These are phyloP conservation scores for Plasmodium vinckei DNA, from an alignment of 169 alveolate species.

Conservation along the genomic window DNA sequence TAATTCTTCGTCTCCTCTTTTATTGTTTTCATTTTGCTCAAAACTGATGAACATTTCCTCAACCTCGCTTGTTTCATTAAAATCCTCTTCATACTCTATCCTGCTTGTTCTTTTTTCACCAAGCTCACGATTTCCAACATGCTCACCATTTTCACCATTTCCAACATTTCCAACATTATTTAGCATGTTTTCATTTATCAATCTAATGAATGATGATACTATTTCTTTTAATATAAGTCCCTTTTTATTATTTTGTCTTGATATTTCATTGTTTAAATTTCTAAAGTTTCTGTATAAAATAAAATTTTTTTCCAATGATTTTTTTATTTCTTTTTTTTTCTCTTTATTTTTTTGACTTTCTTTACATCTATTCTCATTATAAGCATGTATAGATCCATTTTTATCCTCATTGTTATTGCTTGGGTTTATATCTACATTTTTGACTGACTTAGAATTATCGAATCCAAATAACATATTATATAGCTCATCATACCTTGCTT, in stretches of 20 bases:
- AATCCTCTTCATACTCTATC: background rate
- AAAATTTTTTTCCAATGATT: slow-evolving; percentile 21
- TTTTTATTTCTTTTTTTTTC: background rate
- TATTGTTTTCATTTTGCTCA: background rate
- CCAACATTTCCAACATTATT: too few relatives aligned
- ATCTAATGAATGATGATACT: slow-evolving; percentile 19
- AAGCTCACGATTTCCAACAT: too few relatives aligned
- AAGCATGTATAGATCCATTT: background rate
- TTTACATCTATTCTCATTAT: background rate
- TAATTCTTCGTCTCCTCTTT: background rate
- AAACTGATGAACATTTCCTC: background rate
- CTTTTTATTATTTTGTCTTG: slow-evolving; percentile 53
- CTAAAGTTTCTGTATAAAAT: slow-evolving; percentile 51
- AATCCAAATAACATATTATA: slow-evolving; percentile 10
- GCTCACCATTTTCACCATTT: too few relatives aligned
- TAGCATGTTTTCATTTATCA: slow-evolving; percentile 39
- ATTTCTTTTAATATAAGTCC: slow-evolving; percentile 35
- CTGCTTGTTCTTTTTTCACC: too few relatives aligned
- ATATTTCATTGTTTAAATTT: slow-evolving; percentile 57
- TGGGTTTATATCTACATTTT: too few relatives aligned
- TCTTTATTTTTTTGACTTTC: background rate
- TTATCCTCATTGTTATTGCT: background rate
- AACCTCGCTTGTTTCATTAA: slow-evolving; percentile 15
- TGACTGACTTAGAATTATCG: background rate
- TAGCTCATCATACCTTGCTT: background rate